Evolutionary conservation across 2,329 filamentous ascomycete species (phyloP).

Genomic region (Pochonia chlamydosporia): DNA sequence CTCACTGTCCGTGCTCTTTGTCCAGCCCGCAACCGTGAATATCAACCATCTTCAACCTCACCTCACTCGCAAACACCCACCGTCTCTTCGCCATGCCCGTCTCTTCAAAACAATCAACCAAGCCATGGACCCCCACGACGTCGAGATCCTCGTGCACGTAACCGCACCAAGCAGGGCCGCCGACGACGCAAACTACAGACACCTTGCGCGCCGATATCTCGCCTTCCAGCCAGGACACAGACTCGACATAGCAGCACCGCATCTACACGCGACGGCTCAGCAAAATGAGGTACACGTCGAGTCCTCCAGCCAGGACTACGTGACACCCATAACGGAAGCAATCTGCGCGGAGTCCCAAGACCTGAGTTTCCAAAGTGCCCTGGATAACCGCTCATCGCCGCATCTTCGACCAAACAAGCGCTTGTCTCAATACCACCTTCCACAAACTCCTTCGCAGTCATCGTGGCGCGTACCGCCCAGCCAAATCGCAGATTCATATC

Average conservation of each 20-base stretch:
- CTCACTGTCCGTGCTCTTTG: not conserved
- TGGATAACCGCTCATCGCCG: constrained; percentile 37
- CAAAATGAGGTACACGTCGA: no score
- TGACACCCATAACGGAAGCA: constrained; percentile 11
- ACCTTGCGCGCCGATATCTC: constrained; percentile 46
- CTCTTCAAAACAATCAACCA: not conserved
- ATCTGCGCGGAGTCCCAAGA: constrained; percentile 29
- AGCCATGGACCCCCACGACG: constrained; percentile 17
- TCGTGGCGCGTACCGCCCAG: constrained; percentile 42
- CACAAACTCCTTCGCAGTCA: constrained; percentile 16
- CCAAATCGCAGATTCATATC: constrained; percentile 50
- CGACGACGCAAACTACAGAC: constrained; percentile 44
- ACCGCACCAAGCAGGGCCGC: constrained; percentile 41
- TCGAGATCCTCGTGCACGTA: constrained; percentile 52
- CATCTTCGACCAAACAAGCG: constrained; percentile 11
- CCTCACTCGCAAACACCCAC: not conserved
- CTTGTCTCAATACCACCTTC: constrained; percentile 9
- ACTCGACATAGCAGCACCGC: constrained; percentile 5
- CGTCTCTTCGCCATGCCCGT: not conserved
- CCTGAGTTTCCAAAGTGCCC: constrained; percentile 38
- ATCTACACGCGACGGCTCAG: no score
- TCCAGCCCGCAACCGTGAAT: constrained; percentile 1
- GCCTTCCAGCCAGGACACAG: constrained; percentile 32
- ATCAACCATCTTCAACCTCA: not conserved
- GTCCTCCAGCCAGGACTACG: constrained; percentile 9